Conservation (phyloP, 371 early-diverging fungal genomes). For the Mucor saturninus region DNA sequence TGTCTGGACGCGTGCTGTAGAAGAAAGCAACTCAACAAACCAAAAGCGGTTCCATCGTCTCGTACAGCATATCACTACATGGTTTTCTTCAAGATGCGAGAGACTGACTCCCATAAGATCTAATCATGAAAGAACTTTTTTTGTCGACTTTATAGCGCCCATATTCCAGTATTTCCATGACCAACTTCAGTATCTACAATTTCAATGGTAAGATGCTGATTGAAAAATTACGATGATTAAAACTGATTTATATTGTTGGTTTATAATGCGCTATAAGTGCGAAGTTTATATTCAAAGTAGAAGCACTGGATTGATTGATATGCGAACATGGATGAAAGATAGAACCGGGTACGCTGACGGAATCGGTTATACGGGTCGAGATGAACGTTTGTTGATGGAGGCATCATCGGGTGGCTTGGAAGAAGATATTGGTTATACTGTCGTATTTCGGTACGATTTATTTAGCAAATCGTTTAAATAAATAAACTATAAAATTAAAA, state of each 20-base stretch:
- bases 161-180: constrained; percentile 20
- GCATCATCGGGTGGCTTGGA: constrained; percentile 20
- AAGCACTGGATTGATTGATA: constrained; percentile 11
- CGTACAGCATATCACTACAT: constrained; percentile 13
- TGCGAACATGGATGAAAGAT: constrained; percentile 26
- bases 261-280: constrained; percentile 11
- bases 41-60: constrained; percentile 13
- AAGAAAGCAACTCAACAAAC: constrained; percentile 14
- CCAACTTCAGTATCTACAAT: constrained; percentile 20
- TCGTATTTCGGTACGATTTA: too few species aligned
- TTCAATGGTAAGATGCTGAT: constrained; percentile 24
- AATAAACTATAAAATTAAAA: too few species aligned
- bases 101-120: constrained; percentile 14
- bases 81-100: constrained; percentile 20
- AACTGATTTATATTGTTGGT: constrained; percentile 18
- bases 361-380: constrained; percentile 21
- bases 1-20: constrained; percentile 15
- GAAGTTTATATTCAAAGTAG: constrained; percentile 16
- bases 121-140: constrained; percentile 20
- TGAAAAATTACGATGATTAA: constrained; percentile 14
- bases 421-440: constrained; percentile 18
- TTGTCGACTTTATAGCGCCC: constrained; percentile 16
- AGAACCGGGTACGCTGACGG: constrained; percentile 18
- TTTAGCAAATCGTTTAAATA: too few species aligned
- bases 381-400: constrained; percentile 18